Conservation (phyloP, 2,329 filamentous ascomycete species). For the Ilyonectria sp. region DNA sequence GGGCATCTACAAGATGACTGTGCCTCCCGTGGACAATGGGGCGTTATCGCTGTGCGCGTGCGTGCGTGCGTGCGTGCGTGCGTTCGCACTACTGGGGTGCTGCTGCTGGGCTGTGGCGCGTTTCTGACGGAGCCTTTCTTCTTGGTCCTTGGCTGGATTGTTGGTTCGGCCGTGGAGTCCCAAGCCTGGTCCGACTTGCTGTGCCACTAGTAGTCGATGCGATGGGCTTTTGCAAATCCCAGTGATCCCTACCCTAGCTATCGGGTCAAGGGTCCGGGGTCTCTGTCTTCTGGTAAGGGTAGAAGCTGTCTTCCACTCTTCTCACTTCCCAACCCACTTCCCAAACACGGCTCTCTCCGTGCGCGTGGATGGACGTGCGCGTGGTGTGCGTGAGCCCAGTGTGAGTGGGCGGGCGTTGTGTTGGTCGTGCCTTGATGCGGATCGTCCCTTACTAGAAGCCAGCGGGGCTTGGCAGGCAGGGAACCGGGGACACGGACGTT, state of each 20-base stretch:
- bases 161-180: conserved; percentile 9
- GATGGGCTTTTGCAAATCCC: conserved; percentile 6
- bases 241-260: conserved; percentile 9
- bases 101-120: conserved; percentile 4
- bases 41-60: conserved; percentile 3
- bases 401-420: conserved; percentile 13
- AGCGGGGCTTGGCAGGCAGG: conserved; percentile 15
- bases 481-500: conserved; percentile 2
- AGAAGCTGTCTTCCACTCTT: not conserved
- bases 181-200: conserved; percentile 20
- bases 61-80: not conserved
- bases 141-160: conserved; percentile 5
- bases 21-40: not conserved
- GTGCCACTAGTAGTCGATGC: conserved; percentile 20
- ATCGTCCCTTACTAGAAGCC: conserved; percentile 21
- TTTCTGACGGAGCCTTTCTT: conserved; percentile 2
- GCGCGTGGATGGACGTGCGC: conserved; percentile 19
- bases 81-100: not conserved
- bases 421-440: conserved; percentile 16
- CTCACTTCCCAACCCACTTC: conserved; percentile 1
- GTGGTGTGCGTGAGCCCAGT: conserved; percentile 19
- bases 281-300: conserved; percentile 20
- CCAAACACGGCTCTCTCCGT: conserved; percentile 23
- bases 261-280: conserved; percentile 23
- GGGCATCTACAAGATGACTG: not conserved